Evolutionary conservation across 768 basidiomycete species (phyloP).

Genomic region (Russula sp.): DNA sequence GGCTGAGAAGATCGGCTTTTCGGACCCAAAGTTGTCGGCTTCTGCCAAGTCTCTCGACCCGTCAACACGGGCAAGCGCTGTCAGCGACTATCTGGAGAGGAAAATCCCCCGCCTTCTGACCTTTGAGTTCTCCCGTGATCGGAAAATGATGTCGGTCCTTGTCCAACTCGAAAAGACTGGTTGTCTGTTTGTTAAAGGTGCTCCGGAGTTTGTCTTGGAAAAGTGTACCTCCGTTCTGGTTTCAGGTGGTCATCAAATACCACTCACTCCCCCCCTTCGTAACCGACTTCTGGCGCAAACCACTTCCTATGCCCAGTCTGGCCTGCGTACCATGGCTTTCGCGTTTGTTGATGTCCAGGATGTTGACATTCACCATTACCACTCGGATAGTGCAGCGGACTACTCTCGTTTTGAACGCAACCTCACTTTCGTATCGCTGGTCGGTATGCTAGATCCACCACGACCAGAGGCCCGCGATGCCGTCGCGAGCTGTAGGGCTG

Average conservation of each 20-base stretch:
- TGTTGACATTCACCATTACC: constrained; percentile 73
- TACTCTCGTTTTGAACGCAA: constrained; percentile 88
- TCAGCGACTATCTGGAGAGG: constrained; percentile 78
- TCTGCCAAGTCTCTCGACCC: constrained; percentile 51
- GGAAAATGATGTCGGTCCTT: constrained; percentile 99
- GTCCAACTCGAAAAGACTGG: constrained; percentile 60
- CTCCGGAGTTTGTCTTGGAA: constrained; percentile 91
- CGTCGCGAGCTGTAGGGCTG: constrained; percentile 83
- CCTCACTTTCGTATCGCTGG: constrained; percentile 89
- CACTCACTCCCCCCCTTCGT: constrained; percentile 58
- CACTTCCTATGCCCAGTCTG: constrained; percentile 65
- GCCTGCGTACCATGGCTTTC: constrained; percentile 86
- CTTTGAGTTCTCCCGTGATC: constrained; percentile 96
- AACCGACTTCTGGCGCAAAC: constrained; percentile 56
- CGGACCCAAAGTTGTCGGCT: constrained; percentile 48
- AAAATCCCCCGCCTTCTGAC: constrained; percentile 77
- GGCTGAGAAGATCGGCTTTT: constrained; percentile 86
- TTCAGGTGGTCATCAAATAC: constrained; percentile 47
- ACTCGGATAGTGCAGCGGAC: constrained; percentile 67
- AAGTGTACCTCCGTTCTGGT: constrained; percentile 72
- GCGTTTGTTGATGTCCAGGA: constrained; percentile 79
- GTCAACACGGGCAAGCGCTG: constrained; percentile 63
- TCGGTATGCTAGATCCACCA: constrained; percentile 97
- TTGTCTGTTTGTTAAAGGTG: constrained; percentile 91
- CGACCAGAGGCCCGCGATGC: constrained; percentile 87